phyloP scores from a whole-genome alignment of 441 rosid species.

The Croton laevigatus region DNA sequence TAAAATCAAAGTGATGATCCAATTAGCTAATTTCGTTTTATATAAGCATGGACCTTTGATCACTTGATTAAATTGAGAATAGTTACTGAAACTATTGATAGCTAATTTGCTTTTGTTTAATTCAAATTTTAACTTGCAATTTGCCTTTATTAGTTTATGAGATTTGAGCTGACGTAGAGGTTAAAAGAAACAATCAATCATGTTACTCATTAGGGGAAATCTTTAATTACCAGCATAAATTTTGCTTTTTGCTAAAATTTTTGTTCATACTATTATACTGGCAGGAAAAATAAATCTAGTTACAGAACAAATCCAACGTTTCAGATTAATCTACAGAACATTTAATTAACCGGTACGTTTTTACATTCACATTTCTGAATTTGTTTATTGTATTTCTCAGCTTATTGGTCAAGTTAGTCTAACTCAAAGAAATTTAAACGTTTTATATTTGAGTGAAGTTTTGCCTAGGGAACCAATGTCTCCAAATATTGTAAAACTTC shows the following conservation, averaged over 20 bases:
- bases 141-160: no score
- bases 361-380: no score
- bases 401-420: no score
- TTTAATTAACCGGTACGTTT: slow-evolving; percentile 60
- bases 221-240: no score
- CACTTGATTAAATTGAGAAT: slow-evolving; percentile 71
- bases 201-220: no score
- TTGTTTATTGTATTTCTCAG: no score
- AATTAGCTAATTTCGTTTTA: no score
- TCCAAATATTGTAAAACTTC: slow-evolving; percentile 53
- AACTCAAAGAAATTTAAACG: slow-evolving; percentile 19
- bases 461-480: slow-evolving; percentile 95
- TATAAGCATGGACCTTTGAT: no score
- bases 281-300: slow-evolving; percentile 66
- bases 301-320: slow-evolving; percentile 80
- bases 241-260: slow-evolving; percentile 10
- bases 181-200: no score
- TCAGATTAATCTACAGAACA: slow-evolving; percentile 76
- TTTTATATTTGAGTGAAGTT: slow-evolving; percentile 57
- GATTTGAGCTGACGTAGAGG: neutral
- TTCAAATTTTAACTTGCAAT: neutral
- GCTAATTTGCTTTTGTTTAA: slow-evolving; percentile 33
- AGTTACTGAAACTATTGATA: slow-evolving; percentile 49
- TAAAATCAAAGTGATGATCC: no score
- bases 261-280: slow-evolving; percentile 8